phyloP scores from a whole-genome alignment of 495 filamentous ascomycete species.

The Aspergillus affinis region DNA sequence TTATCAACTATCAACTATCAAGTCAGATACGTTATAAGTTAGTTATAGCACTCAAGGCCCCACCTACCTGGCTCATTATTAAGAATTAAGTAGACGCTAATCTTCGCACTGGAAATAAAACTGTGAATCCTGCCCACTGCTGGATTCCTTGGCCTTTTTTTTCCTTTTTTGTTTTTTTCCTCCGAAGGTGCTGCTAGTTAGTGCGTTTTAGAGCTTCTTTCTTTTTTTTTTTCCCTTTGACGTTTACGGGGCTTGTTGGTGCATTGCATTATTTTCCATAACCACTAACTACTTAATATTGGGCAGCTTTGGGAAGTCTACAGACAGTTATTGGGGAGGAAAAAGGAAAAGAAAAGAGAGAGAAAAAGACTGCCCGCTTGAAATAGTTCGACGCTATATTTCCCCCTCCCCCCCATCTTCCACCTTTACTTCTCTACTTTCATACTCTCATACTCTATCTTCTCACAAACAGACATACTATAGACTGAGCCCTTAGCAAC shows the following conservation, averaged over 20 bases:
- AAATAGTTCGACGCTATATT: not conserved
- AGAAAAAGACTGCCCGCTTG: not conserved
- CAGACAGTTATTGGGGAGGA: too few relatives aligned
- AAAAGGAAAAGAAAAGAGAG: not conserved
- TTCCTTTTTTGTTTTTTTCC: not conserved
- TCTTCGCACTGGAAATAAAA: slow-evolving; percentile 6
- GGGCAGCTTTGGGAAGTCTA: too few relatives aligned
- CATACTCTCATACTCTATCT: not conserved
- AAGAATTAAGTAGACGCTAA: slow-evolving; percentile 4
- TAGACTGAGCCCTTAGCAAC: not conserved
- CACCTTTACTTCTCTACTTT: not conserved
- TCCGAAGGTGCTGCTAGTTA: not conserved
- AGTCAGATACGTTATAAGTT: not conserved
- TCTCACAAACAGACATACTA: not conserved
- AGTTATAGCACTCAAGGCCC: not conserved
- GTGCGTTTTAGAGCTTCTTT: not conserved
- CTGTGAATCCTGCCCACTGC: slow-evolving; percentile 11
- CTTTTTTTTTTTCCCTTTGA: too few relatives aligned
- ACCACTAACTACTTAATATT: too few relatives aligned
- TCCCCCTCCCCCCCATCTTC: not conserved
- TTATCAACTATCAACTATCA: not conserved
- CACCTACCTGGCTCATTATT: slow-evolving; percentile 9
- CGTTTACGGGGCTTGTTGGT: not conserved
- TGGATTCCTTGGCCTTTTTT: not conserved
- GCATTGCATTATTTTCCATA: not conserved